These are phyloP conservation scores for Glaciozyma martinii DNA, from an alignment of 768 basidiomycete genomes.

Conservation along the genomic window DNA sequence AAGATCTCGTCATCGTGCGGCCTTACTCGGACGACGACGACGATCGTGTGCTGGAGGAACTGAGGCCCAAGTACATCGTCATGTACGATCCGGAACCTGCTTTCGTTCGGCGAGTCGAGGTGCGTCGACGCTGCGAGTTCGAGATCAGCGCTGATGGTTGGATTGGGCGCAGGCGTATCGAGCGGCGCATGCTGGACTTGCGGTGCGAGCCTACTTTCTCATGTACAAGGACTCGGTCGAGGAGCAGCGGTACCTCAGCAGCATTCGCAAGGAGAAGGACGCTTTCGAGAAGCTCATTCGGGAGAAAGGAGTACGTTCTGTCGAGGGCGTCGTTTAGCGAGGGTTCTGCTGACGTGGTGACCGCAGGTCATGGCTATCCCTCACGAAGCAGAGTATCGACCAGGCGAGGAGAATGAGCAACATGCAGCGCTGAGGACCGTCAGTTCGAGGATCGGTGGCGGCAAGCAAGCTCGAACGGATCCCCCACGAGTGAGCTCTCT, in stretches of 20 bases:
- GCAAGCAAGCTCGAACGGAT: constrained; percentile 56
- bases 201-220: constrained; percentile 87
- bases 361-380: constrained; percentile 79
- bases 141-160: not conserved
- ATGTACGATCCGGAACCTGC: constrained; percentile 94
- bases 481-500: constrained; percentile 45
- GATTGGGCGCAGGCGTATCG: constrained; percentile 60
- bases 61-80: constrained; percentile 82
- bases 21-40: constrained; percentile 88
- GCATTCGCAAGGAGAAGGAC: constrained; percentile 81
- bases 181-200: constrained; percentile 69
- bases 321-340: too few species aligned
- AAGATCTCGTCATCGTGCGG: constrained; percentile 73
- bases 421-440: constrained; percentile 61
- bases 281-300: constrained; percentile 86
- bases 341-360: not conserved
- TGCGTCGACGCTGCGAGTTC: constrained; percentile 38
- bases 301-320: constrained; percentile 67
- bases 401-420: constrained; percentile 43
- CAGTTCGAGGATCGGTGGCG: constrained; percentile 73
- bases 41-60: constrained; percentile 73
- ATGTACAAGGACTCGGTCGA: constrained; percentile 87
- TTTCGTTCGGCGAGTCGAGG: constrained; percentile 86
- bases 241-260: constrained; percentile 88
- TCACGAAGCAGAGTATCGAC: constrained; percentile 45